Conservation (phyloP, 495 filamentous ascomycete genomes). For the Penicillium nucicola region DNA sequence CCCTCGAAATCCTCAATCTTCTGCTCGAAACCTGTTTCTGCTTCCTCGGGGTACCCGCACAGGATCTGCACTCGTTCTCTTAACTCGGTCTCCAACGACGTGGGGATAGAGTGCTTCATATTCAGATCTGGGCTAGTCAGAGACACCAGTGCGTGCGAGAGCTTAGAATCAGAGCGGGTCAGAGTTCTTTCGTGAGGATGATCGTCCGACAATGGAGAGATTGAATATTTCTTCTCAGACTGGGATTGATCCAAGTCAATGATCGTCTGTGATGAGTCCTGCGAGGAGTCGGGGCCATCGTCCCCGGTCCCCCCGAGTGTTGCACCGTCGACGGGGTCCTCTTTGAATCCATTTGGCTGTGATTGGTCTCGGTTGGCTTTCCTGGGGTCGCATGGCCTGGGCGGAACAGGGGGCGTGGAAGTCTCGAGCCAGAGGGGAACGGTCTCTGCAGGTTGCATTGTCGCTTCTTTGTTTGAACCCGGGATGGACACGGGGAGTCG, state of each 20-base stretch:
- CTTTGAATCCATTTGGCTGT: neutral
- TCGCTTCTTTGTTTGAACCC: too few relatives aligned
- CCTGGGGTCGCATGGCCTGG: neutral
- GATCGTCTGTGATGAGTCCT: slow-evolving; percentile 8
- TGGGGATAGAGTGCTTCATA: slow-evolving; percentile 4
- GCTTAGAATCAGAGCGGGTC: slow-evolving; percentile 33
- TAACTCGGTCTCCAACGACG: slow-evolving; percentile 14
- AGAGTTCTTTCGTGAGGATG: slow-evolving; percentile 6
- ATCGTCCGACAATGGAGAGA: slow-evolving; percentile 29
- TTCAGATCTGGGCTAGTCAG: slow-evolving; percentile 6
- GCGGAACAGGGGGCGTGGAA: neutral
- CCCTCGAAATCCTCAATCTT: slow-evolving; percentile 10
- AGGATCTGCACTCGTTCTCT: slow-evolving; percentile 18
- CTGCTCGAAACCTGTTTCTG: neutral
- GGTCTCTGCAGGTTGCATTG: too few relatives aligned
- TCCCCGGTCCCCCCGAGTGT: neutral
- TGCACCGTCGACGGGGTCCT: neutral
- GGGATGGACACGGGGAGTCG: too few relatives aligned
- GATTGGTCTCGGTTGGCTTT: neutral
- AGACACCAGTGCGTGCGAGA: slow-evolving; percentile 27
- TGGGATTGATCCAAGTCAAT: slow-evolving; percentile 14
- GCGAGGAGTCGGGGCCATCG: slow-evolving; percentile 6
- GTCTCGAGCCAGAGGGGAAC: too few relatives aligned
- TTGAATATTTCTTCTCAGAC: slow-evolving; percentile 22
- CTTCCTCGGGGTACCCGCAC: slow-evolving; percentile 4